phyloP scores from a whole-genome alignment of 2,329 filamentous ascomycete genomes.

The Rhynchosporium graminicola region DNA sequence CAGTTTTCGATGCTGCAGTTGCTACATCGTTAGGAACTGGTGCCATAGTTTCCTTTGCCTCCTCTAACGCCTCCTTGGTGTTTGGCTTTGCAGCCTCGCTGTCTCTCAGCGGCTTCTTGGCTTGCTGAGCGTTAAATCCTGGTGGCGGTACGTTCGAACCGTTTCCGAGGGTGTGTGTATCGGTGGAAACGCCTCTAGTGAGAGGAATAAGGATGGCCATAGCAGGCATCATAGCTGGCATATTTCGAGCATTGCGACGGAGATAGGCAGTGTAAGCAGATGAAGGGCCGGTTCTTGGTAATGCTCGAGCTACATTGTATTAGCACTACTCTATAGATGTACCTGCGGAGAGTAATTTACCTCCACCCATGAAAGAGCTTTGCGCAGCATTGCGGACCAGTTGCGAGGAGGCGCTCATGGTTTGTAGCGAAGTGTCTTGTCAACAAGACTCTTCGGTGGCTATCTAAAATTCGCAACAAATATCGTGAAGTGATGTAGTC shows the following conservation, averaged over 20 bases:
- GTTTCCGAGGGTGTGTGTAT: slow-evolving; percentile 54
- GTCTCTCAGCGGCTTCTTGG: slow-evolving; percentile 61
- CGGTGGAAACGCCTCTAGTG: slow-evolving; percentile 56
- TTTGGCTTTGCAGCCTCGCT: slow-evolving; percentile 37
- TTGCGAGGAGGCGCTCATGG: slow-evolving; percentile 42
- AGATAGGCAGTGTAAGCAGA: slow-evolving; percentile 40
- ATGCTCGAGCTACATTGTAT: slow-evolving; percentile 35
- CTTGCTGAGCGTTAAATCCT: slow-evolving; percentile 69
- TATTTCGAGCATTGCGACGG: slow-evolving; percentile 39
- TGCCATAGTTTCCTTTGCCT: slow-evolving; percentile 34
- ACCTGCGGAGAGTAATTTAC: slow-evolving; percentile 28
- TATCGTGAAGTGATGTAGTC: slow-evolving; percentile 5
- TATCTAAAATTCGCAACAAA: slow-evolving; percentile 12
- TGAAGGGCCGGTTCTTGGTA: slow-evolving; percentile 37
- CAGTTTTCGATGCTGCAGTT: slow-evolving; percentile 40
- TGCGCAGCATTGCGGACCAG: slow-evolving; percentile 42
- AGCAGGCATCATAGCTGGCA: slow-evolving; percentile 45
- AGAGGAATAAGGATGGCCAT: slow-evolving; percentile 59
- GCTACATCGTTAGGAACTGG: slow-evolving; percentile 31
- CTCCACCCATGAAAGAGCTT: slow-evolving; percentile 36
- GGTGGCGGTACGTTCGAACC: slow-evolving; percentile 60
- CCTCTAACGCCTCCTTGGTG: slow-evolving; percentile 33
- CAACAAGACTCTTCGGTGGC: slow-evolving; percentile 23
- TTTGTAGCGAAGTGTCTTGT: slow-evolving; percentile 25
- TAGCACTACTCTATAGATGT: slow-evolving; percentile 10